Evolutionary conservation across 768 basidiomycete species (phyloP).

Genomic region (Panaeolus cyanescens): DNA sequence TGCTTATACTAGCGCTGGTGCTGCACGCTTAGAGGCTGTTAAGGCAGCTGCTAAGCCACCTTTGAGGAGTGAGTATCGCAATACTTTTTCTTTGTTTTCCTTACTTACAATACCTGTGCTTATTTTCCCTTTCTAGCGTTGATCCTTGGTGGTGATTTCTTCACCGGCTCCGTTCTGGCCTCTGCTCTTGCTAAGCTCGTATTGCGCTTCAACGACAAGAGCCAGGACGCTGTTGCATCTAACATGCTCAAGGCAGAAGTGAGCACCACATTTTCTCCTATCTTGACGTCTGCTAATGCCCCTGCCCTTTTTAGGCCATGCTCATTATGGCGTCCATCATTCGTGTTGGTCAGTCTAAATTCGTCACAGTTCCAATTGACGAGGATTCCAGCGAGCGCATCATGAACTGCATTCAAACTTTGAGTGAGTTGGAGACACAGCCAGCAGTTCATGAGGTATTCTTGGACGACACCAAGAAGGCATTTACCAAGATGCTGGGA

Average conservation of each 20-base stretch:
- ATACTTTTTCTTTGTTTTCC: background rate
- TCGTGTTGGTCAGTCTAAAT: conserved; percentile 96
- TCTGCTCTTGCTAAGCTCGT: conserved; percentile 90
- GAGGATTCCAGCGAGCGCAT: conserved; percentile 97
- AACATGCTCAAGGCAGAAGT: conserved; percentile 90
- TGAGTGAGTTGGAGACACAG: conserved; percentile 74
- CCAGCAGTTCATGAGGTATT: conserved; percentile 69
- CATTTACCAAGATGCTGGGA: conserved; percentile 93
- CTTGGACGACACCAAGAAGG: conserved; percentile 84
- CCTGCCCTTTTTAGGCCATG: conserved; percentile 64
- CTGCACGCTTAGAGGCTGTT: conserved; percentile 74
- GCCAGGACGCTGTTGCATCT: conserved; percentile 42
- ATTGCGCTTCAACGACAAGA: conserved; percentile 67
- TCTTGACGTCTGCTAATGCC: background rate
- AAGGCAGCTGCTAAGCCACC: conserved; percentile 91
- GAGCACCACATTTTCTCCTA: conserved; percentile 10
- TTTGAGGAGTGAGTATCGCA: conserved; percentile 59
- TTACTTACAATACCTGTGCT: too few species aligned
- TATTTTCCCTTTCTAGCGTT: conserved; percentile 72
- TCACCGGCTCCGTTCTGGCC: conserved; percentile 91
- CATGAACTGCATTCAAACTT: conserved; percentile 91
- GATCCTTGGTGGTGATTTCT: conserved; percentile 95
- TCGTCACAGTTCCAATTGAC: conserved; percentile 92
- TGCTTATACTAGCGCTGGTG: conserved; percentile 68
- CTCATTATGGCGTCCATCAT: conserved; percentile 97